Conservation (phyloP, 306 rosid species). For the Purshia tridentata region DNA sequence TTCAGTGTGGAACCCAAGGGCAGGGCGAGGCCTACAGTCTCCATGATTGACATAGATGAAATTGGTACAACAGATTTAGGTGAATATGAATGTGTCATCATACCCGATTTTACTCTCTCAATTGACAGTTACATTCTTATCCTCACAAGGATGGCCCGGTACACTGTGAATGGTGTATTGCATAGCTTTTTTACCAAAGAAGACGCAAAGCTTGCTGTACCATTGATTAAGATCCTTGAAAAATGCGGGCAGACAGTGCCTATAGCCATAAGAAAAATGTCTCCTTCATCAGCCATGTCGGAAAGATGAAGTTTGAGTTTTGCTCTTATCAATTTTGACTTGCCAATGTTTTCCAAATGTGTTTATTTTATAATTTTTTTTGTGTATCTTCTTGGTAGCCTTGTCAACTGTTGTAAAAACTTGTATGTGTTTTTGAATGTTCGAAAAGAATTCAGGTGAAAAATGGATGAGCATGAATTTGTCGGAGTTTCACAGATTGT, state of each 20-base stretch:
- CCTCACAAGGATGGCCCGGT: slow-evolving; percentile 61
- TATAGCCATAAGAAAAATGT: slow-evolving; percentile 44
- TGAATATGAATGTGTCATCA: slow-evolving; percentile 44
- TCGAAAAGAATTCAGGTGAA: too few relatives aligned
- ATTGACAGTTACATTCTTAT: slow-evolving; percentile 42
- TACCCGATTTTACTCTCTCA: slow-evolving; percentile 46
- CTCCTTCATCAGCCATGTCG: slow-evolving; percentile 27
- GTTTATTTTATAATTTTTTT: neutral
- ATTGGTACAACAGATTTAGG: slow-evolving; percentile 42
- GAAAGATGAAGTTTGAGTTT: slow-evolving; percentile 35
- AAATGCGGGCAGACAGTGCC: slow-evolving; percentile 67
- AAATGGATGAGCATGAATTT: too few relatives aligned
- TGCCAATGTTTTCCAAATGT: neutral
- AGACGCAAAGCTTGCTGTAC: slow-evolving; percentile 43
- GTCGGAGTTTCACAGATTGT: too few relatives aligned
- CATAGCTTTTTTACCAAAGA: slow-evolving; percentile 48
- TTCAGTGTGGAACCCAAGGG: slow-evolving; percentile 38
- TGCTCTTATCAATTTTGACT: neutral
- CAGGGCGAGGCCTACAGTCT: slow-evolving; percentile 27
- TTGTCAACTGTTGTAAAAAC: neutral
- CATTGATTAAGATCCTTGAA: slow-evolving; percentile 50
- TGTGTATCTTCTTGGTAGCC: neutral
- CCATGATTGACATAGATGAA: slow-evolving; percentile 41
- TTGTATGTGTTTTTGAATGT: too few relatives aligned
- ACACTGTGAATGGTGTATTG: slow-evolving; percentile 53